These are phyloP conservation scores for Fomes fomentarius DNA, from an alignment of 1,284 basidiomycete genomes.

Conservation along the genomic window DNA sequence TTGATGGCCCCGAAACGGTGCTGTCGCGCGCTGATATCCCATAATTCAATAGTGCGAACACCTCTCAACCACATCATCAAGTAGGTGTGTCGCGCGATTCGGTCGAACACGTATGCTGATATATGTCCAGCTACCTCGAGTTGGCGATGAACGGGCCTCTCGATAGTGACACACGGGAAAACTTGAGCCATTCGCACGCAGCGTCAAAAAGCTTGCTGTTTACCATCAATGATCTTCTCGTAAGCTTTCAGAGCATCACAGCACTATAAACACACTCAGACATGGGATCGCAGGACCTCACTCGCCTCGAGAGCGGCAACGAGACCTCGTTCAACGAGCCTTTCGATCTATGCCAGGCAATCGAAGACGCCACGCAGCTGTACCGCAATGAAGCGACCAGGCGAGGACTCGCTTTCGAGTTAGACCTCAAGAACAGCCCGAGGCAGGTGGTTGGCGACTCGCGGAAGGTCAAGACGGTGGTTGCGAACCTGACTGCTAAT, in stretches of 20 bases:
- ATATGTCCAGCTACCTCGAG: slow-evolving; percentile 71
- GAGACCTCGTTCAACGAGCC: slow-evolving; percentile 85
- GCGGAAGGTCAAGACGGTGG: slow-evolving; percentile 79
- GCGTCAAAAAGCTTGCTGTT: slow-evolving; percentile 83
- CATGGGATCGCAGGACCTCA: slow-evolving; percentile 60
- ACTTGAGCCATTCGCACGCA: slow-evolving; percentile 78
- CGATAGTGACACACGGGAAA: slow-evolving; percentile 79
- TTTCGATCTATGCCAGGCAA: slow-evolving; percentile 72
- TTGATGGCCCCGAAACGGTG: slow-evolving; percentile 16
- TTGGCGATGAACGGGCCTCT: slow-evolving; percentile 82
- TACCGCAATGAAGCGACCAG: slow-evolving; percentile 74
- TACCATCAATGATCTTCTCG: slow-evolving; percentile 86
- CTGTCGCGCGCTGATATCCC: background rate
- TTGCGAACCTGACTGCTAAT: slow-evolving; percentile 86
- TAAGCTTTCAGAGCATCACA: slow-evolving; percentile 31
- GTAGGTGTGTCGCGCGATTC: slow-evolving; percentile 33
- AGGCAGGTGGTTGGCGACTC: slow-evolving; percentile 69
- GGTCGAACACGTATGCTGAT: slow-evolving; percentile 2
- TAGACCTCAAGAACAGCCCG: slow-evolving; percentile 61
- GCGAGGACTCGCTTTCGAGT: slow-evolving; percentile 64
- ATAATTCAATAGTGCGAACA: slow-evolving; percentile 58
- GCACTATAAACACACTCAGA: background rate
- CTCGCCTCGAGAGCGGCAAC: slow-evolving; percentile 80
- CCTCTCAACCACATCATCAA: slow-evolving; percentile 81
- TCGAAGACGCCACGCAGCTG: slow-evolving; percentile 70